A percentile compares a stretch with the other conserved stretches of the same genome.
These are phyloP conservation scores for Croton setiger DNA, from an alignment of 441 rosid genomes.

Conservation along the genomic window DNA sequence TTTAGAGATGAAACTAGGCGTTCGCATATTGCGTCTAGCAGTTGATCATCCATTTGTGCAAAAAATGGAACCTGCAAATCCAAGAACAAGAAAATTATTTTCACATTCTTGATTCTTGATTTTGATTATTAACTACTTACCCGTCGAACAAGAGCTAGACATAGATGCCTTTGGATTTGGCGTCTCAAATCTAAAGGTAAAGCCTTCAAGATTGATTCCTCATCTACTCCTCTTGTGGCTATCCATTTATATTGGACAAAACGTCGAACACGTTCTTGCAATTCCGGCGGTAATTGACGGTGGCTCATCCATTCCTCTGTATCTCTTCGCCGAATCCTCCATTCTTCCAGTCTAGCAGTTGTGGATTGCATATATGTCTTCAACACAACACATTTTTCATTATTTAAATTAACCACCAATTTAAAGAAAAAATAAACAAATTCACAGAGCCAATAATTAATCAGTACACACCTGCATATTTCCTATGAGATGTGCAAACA, in stretches of 20 bases:
- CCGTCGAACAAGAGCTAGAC: constrained; percentile 85
- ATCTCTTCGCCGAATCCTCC: constrained; percentile 77
- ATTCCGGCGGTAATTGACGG: constrained; percentile 67
- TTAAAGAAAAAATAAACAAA: neutral
- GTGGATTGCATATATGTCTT: constrained; percentile 81
- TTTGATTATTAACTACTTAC: constrained; percentile 32
- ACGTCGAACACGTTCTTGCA: constrained; percentile 78
- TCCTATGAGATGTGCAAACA: constrained; percentile 79
- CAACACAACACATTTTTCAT: constrained; percentile 14
- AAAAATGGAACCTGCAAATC: constrained; percentile 69
- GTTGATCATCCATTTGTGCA: constrained; percentile 83
- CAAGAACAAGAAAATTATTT: neutral
- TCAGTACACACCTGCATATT: constrained; percentile 70
- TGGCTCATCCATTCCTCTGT: constrained; percentile 98
- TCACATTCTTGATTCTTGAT: no score
- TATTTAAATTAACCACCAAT: neutral
- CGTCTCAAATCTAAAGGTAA: constrained; percentile 75
- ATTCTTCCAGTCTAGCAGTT: constrained; percentile 75
- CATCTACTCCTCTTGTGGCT: constrained; percentile 78
- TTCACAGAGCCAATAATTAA: neutral
- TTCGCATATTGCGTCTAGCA: constrained; percentile 83
- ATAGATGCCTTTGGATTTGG: constrained; percentile 74
- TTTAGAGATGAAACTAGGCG: constrained; percentile 68
- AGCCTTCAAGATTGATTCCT: constrained; percentile 67
- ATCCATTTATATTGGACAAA: constrained; percentile 86